Base-by-base conservation (phyloP, 352 stramenopile species). In the Pythium phragmiticola region DNA sequence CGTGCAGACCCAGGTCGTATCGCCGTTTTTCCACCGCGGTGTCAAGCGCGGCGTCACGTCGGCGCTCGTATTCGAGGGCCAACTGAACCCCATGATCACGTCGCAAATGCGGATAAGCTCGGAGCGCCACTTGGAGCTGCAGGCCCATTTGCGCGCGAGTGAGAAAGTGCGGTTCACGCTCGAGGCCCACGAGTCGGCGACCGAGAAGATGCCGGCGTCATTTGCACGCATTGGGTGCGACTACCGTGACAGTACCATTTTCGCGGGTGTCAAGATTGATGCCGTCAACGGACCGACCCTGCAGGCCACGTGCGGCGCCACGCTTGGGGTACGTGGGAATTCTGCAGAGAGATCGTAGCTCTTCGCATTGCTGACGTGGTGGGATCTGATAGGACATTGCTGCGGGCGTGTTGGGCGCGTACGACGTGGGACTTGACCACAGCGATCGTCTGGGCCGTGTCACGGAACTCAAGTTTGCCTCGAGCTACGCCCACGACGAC, bases 351-450 rank as follows among this genome's bases (percentile, higher is more conserved):
- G 23, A 43, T 42, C 30, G 41, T 63, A 41, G 41, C 12, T 30
- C 16, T 46, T 17, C 11, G 37, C 37, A 43, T 17, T 17, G 37
- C 11, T 17, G 34, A 39, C 34, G 34, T 39, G 34, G 34, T 48
- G n/a, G 19, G 2, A 52, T n/a, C 17, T 7, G 52, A 17, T 54
- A 84, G 59, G 65, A 77, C 9, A 26, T 88, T 19, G 71, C 74
- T 0, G 13, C 88, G 4, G 83, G 79, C 0, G 54, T 83, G 8
- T 65, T 88, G 17, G 82, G 76, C n/a, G 81, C 81, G 7, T 92
- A 92, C 51, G 84, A 92, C 65, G 84, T 92, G 23, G 84, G 84
- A 41, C 60, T 92, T 16, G 84, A 92, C 70, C 78, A 90, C 65
- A 90, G 81, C 52, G 84, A 92, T 65, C 70, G 81, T 39, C 69